Evolutionary conservation across 108 stramenopile species (phyloP).

Genomic region (Pseudonitzschia pungens): DNA sequence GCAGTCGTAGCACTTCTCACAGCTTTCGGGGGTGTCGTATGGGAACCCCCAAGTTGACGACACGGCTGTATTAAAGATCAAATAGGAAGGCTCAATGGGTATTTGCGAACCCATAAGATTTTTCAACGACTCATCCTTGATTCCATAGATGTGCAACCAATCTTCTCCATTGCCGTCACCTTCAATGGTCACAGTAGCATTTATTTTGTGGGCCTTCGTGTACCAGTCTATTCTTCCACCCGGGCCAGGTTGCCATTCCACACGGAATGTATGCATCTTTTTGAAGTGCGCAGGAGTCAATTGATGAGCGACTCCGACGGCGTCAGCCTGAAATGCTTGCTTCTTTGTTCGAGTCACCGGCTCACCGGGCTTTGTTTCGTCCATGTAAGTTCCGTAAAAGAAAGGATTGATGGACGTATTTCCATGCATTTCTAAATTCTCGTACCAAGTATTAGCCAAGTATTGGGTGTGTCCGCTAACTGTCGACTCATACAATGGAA

Average conservation of each 20-base stretch:
- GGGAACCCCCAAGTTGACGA: conserved; percentile 96
- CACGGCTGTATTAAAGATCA: conserved; percentile 93
- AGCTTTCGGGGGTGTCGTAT: conserved; percentile 72
- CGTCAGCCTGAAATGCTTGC: conserved; percentile 93
- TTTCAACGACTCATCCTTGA: conserved; percentile 65
- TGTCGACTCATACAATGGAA: conserved; percentile 58
- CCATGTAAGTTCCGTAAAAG: conserved; percentile 93
- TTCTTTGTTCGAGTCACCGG: conserved; percentile 78
- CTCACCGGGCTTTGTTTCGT: conserved; percentile 79
- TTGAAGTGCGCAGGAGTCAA: conserved; percentile 82
- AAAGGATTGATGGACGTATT: conserved; percentile 93
- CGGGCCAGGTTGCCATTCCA: conserved; percentile 94
- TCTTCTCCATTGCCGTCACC: conserved; percentile 77
- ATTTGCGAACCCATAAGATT: conserved; percentile 84
- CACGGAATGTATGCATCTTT: conserved; percentile 80
- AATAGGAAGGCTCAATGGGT: conserved; percentile 90
- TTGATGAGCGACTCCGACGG: conserved; percentile 87
- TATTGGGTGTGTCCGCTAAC: conserved; percentile 50
- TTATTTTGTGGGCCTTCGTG: conserved; percentile 57
- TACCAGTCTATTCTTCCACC: conserved; percentile 91
- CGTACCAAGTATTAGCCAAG: conserved; percentile 83
- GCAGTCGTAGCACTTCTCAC: conserved; percentile 89
- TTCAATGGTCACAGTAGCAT: conserved; percentile 53
- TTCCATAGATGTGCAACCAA: conserved; percentile 75
- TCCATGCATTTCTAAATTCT: conserved; percentile 66